Percentiles rank a stretch among this genome's conserved stretches.
Conservation (phyloP, 306 rosid genomes). For the Medicago arabica region DNA sequence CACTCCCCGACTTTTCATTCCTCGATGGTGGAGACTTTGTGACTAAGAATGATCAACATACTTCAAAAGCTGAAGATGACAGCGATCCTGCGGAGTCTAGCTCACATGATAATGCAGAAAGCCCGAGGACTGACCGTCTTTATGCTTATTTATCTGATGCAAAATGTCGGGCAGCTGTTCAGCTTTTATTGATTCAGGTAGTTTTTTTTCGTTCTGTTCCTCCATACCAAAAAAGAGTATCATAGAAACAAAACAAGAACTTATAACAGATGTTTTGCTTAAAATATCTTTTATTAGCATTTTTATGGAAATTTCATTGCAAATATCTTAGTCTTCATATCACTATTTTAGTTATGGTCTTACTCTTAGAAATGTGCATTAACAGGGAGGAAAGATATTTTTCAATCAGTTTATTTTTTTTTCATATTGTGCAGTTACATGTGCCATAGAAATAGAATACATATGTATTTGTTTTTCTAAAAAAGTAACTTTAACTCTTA, state of each 20-base stretch:
- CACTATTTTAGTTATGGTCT: not conserved
- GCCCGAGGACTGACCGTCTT: slow-evolving; percentile 51
- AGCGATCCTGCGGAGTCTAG: slow-evolving; percentile 59
- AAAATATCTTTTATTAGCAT: slow-evolving; percentile 16
- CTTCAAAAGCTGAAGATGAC: slow-evolving; percentile 54
- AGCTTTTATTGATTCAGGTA: slow-evolving; percentile 98
- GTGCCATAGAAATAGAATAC: slow-evolving; percentile 18
- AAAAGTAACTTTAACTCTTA: slow-evolving; percentile 17
- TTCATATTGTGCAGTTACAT: not conserved
- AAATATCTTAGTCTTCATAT: slow-evolving; percentile 8
- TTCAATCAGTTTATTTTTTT: slow-evolving; percentile 14
- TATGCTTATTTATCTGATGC: slow-evolving; percentile 76
- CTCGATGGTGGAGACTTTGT: slow-evolving; percentile 50
- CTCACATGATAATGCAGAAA: slow-evolving; percentile 62
- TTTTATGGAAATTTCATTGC: slow-evolving; percentile 15
- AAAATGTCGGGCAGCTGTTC: slow-evolving; percentile 97
- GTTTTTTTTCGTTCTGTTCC: slow-evolving; percentile 50
- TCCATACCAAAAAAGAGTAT: slow-evolving; percentile 3
- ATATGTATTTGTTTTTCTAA: not conserved
- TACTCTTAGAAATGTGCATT: slow-evolving; percentile 13
- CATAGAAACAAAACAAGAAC: slow-evolving; percentile 3
- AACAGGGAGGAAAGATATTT: not conserved
- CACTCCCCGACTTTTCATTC: slow-evolving; percentile 87
- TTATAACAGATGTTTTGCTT: slow-evolving; percentile 1
- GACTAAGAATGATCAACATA: slow-evolving; percentile 48